phyloP scores from a whole-genome alignment of 2,329 filamentous ascomycete species.

The Fusarium sacchari region DNA sequence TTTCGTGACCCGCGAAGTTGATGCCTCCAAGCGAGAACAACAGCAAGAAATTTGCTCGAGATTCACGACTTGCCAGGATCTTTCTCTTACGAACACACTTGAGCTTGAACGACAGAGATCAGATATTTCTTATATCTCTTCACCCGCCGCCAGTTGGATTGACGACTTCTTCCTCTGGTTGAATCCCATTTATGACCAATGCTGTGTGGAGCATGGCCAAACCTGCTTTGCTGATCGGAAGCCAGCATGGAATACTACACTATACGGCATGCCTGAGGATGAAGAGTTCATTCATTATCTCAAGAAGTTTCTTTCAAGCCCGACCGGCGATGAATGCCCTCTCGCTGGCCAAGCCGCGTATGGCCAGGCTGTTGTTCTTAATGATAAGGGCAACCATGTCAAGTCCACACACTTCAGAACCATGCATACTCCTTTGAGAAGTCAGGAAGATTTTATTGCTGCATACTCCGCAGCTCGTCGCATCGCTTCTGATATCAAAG shows the following conservation, averaged over 20 bases:
- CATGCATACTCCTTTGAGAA: conserved; percentile 85
- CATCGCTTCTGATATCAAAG: conserved; percentile 80
- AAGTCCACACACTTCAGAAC: conserved; percentile 92
- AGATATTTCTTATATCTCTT: conserved; percentile 86
- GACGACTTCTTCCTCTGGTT: conserved; percentile 97
- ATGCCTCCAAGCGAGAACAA: conserved; percentile 77
- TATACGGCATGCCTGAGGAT: conserved; percentile 91
- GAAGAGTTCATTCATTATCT: conserved; percentile 91
- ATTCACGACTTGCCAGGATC: conserved; percentile 86
- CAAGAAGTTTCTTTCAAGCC: conserved; percentile 81
- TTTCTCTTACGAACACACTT: conserved; percentile 87
- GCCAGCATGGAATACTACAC: conserved; percentile 88
- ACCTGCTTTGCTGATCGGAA: conserved; percentile 82
- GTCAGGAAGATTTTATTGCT: conserved; percentile 90
- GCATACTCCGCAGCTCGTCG: conserved; percentile 90
- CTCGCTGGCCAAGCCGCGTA: conserved; percentile 91
- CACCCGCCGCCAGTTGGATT: conserved; percentile 92
- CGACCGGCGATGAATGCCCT: conserved; percentile 85
- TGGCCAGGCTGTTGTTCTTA: conserved; percentile 82
- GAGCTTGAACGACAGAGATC: conserved; percentile 94
- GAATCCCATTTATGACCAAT: conserved; percentile 80
- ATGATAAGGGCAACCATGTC: conserved; percentile 72
- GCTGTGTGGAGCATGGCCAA: conserved; percentile 75
- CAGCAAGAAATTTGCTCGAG: conserved; percentile 91
- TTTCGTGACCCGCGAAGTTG: conserved; percentile 86